Base-by-base conservation (phyloP, 306 rosid species). In the Sicyos baderoa region DNA sequence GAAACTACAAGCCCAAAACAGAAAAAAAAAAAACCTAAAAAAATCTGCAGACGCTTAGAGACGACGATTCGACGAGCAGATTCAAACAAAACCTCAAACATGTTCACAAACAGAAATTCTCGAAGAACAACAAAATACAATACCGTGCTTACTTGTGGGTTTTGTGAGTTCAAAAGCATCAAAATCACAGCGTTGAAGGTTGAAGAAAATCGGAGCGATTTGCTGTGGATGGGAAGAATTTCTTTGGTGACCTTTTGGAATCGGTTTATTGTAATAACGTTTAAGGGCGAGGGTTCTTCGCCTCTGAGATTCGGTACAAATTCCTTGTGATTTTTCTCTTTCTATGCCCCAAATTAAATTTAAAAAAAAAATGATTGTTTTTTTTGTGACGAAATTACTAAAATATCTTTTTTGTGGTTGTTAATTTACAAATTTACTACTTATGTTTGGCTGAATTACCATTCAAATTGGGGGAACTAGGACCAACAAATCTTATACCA, bases 71-170 rank as follows among this genome's bases (percentile, higher is more conserved):
- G 54, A 7, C 23, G 40, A 22, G n/a, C 18, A 6, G 54, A 21
- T 21, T 21, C 40, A 65, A 65, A 65, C 37, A 37, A 37, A 37
- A 45, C 40, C 69, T 27, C 54, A 45, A 18, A 44, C 54, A 65
- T 64, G 35, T 11, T 44, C 71, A 22, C 21, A 47, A 3, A 65
- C 21, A 22, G 12, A 45, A 13, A 65, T 64, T 64, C 0, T 64
- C 12, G 12, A 45, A 47, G 40, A 45, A 22, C 7, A 62, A 62
- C 4, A 5, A 61, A 35, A 18, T 18, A 10, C 18, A 11, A 40
- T 10, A 35, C 6, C 3, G 40, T 12, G 3, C 54, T 65, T 65
- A 45, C 71, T 45, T 6, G 71, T 65, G 53, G 21, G 21, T 45
- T 21, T 65, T 45, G 52, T 19, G 54, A 19, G 71, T 15, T 21